Evolutionary conservation across 2,329 filamentous ascomycete genomes (phyloP).

Genomic region (Cytospora piceae): DNA sequence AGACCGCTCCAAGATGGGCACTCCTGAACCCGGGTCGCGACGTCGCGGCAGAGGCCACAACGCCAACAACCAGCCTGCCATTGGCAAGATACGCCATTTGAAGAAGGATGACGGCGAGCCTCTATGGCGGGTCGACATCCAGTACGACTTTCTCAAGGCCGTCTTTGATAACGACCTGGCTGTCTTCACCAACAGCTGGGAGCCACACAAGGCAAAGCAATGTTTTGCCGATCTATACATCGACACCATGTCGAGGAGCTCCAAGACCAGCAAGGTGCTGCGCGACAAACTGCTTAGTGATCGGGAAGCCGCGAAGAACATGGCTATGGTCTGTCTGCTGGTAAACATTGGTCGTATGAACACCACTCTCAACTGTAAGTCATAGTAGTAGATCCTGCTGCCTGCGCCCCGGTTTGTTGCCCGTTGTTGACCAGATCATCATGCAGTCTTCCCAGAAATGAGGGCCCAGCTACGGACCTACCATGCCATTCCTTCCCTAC

Average conservation of each 20-base stretch:
- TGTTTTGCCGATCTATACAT: slow-evolving; percentile 97
- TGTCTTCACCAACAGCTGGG: slow-evolving; percentile 92
- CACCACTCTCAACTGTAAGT: slow-evolving; percentile 92
- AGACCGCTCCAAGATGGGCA: slow-evolving; percentile 47
- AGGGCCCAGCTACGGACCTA: slow-evolving; percentile 96
- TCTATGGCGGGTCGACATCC: slow-evolving; percentile 84
- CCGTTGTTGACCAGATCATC: slow-evolving; percentile 34
- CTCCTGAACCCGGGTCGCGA: slow-evolving; percentile 45
- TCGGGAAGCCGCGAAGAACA: slow-evolving; percentile 88
- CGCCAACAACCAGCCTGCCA: slow-evolving; percentile 42
- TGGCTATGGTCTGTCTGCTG: slow-evolving; percentile 98
- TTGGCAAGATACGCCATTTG: slow-evolving; percentile 77
- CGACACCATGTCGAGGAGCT: slow-evolving; percentile 97
- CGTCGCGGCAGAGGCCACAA: slow-evolving; percentile 35
- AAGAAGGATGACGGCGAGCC: slow-evolving; percentile 90
- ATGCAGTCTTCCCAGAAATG: slow-evolving; percentile 96
- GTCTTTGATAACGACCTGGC: slow-evolving; percentile 75
- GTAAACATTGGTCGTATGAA: slow-evolving; percentile 99
- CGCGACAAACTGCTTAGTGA: slow-evolving; percentile 96
- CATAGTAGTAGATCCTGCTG: slow-evolving; percentile 4
- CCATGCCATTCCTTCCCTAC: slow-evolving; percentile 94
- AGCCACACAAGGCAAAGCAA: slow-evolving; percentile 64
- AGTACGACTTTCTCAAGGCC: slow-evolving; percentile 80
- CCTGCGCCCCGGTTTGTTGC: slow-evolving; percentile 17
- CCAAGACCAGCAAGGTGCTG: slow-evolving; percentile 98